Evolutionary conservation across 2,329 filamentous ascomycete genomes (phyloP).

Genomic region (Botryosphaeria dothidea): DNA sequence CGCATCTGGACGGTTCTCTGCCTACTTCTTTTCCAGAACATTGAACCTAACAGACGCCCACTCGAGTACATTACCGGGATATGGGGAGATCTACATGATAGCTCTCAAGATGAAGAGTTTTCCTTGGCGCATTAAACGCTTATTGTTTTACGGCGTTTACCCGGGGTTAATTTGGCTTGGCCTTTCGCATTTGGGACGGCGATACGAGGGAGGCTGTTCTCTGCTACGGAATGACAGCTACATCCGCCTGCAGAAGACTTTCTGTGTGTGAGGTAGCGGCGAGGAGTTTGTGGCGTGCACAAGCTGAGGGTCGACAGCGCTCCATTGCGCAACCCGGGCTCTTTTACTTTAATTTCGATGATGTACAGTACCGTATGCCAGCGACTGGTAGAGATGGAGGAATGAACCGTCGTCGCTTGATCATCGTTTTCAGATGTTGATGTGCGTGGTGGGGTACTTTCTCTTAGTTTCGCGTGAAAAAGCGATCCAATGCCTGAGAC

Average conservation of each 20-base stretch:
- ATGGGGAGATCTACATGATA: neutral
- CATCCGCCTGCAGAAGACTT: neutral
- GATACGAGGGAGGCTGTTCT: neutral
- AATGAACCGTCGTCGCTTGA: neutral
- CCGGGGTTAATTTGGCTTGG: neutral
- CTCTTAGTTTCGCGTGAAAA: no score
- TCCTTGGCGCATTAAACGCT: neutral
- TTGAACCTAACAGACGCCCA: no score
- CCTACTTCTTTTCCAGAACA: no score
- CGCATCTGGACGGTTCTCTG: neutral
- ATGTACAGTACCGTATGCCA: constrained; percentile 3
- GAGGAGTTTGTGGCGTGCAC: neutral
- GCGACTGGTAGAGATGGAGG: neutral
- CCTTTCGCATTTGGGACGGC: neutral
- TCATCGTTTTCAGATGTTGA: no score
- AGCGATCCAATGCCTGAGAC: no score
- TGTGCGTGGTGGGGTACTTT: no score
- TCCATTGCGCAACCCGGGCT: neutral
- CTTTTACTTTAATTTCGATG: neutral
- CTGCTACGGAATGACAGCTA: neutral
- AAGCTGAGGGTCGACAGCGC: neutral
- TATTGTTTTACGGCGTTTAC: neutral
- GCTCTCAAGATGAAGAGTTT: neutral
- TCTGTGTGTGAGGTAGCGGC: neutral
- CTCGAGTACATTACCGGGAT: neutral